Conservation (phyloP, 2,329 filamentous ascomycete species). For the Coniochaeta hoffmannii region DNA sequence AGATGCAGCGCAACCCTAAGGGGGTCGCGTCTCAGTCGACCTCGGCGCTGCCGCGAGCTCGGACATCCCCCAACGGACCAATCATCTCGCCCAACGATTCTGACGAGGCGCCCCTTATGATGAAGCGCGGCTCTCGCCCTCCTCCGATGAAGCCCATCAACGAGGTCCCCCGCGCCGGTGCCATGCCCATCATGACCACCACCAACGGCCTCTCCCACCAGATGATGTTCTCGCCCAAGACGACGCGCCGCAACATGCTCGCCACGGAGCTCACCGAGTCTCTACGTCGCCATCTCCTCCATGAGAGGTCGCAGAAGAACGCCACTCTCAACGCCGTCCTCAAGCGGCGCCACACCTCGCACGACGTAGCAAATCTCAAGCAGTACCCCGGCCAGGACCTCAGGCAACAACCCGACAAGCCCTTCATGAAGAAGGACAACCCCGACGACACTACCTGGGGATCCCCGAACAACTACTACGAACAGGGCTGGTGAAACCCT, state of each 20-base stretch:
- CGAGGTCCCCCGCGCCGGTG: constrained; percentile 57
- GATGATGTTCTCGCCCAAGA: constrained; percentile 79
- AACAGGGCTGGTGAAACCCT: background rate
- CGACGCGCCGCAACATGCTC: constrained; percentile 91
- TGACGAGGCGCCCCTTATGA: constrained; percentile 54
- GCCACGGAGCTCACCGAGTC: constrained; percentile 91
- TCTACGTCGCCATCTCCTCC: constrained; percentile 81
- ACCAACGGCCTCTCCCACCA: constrained; percentile 59
- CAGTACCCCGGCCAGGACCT: constrained; percentile 60
- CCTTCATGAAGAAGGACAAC: constrained; percentile 51
- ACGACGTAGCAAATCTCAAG: constrained; percentile 82
- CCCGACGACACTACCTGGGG: constrained; percentile 41
- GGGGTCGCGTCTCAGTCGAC: constrained; percentile 52
- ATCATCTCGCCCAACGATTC: constrained; percentile 49
- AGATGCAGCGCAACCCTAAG: constrained; percentile 27
- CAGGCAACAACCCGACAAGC: constrained; percentile 67
- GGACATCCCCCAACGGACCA: background rate
- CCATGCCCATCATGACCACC: constrained; percentile 73
- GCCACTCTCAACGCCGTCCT: constrained; percentile 81
- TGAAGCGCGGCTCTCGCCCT: constrained; percentile 51
- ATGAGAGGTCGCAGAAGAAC: constrained; percentile 93
- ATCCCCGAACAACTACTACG: constrained; percentile 1
- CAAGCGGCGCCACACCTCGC: constrained; percentile 83
- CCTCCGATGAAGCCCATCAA: constrained; percentile 45
- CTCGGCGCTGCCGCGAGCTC: constrained; percentile 42